phyloP scores from a whole-genome alignment of 306 rosid species.

The Trifolium pratense region DNA sequence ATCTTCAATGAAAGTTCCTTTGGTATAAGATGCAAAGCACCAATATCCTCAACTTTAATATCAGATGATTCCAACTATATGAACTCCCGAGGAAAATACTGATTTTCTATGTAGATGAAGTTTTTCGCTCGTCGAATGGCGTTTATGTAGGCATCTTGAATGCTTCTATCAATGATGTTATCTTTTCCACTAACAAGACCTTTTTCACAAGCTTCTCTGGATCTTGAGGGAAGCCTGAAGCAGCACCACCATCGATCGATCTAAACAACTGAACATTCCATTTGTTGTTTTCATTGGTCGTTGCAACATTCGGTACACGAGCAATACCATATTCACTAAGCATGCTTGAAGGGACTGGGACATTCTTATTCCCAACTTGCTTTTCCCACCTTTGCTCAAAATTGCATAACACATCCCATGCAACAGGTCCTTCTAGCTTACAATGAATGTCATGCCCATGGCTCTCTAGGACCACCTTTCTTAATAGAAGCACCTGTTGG shows the following conservation, averaged over 20 bases:
- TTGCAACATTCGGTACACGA: constrained; percentile 31
- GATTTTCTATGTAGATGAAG: constrained; percentile 92
- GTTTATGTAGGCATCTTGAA: constrained; percentile 80
- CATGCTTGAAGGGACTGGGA: constrained; percentile 45
- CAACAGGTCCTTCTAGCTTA: constrained; percentile 73
- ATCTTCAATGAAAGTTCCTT: constrained; percentile 81
- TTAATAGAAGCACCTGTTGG: constrained; percentile 57
- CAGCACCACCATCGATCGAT: constrained; percentile 85
- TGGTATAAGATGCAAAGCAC: constrained; percentile 81
- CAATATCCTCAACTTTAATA: constrained; percentile 64
- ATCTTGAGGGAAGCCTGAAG: constrained; percentile 62
- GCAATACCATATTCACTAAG: constrained; percentile 40
- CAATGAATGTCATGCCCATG: constrained; percentile 97
- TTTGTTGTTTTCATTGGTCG: constrained; percentile 40
- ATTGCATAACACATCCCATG: constrained; percentile 83
- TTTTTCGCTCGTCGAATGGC: constrained; percentile 79
- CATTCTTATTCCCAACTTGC: constrained; percentile 54
- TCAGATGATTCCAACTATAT: constrained; percentile 68
- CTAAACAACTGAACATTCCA: constrained; percentile 90
- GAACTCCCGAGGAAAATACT: constrained; percentile 90
- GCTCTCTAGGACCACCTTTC: constrained; percentile 95
- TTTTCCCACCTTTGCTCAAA: constrained; percentile 84
- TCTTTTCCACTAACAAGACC: constrained; percentile 87
- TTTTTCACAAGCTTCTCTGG: constrained; percentile 47
- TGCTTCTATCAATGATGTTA: constrained; percentile 68